These are phyloP conservation scores for Pseudoscleropodium purum DNA, from an alignment of 225 moss, liverwort and hornwort species.

Conservation along the genomic window DNA sequence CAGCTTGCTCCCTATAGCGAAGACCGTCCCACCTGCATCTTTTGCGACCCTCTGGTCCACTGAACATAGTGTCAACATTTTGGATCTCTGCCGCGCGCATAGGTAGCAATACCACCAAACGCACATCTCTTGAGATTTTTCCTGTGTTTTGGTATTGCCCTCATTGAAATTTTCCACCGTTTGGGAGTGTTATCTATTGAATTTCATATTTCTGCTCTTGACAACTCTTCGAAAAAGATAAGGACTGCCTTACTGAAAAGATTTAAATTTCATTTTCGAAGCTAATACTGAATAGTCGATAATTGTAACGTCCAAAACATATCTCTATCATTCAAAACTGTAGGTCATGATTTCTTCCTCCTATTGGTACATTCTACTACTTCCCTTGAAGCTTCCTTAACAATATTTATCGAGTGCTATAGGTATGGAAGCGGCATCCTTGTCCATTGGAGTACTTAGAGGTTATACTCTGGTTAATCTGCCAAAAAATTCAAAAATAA, in stretches of 20 bases:
- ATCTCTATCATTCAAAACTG: not conserved
- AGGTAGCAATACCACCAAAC: conserved; percentile 33
- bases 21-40: conserved; percentile 47
- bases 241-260: not conserved
- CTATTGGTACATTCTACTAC: not conserved
- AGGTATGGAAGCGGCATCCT: not conserved
- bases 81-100: conserved; percentile 81
- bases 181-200: not conserved
- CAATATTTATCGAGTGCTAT: not conserved
- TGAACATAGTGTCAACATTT: conserved; percentile 55
- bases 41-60: conserved; percentile 77
- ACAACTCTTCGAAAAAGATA: not conserved
- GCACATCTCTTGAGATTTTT: not conserved
- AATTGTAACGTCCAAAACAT: not conserved
- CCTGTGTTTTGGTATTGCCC: not conserved
- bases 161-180: not conserved
- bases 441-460: not conserved
- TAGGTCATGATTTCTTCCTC: not conserved
- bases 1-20: conserved; percentile 75
- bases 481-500: not conserved
- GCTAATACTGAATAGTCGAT: not conserved
- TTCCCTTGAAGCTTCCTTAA: not conserved
- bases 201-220: not conserved
- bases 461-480: not conserved
- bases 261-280: not conserved